Conservation (phyloP, 129 eudicot genomes). For the Erigeron canadensis region DNA sequence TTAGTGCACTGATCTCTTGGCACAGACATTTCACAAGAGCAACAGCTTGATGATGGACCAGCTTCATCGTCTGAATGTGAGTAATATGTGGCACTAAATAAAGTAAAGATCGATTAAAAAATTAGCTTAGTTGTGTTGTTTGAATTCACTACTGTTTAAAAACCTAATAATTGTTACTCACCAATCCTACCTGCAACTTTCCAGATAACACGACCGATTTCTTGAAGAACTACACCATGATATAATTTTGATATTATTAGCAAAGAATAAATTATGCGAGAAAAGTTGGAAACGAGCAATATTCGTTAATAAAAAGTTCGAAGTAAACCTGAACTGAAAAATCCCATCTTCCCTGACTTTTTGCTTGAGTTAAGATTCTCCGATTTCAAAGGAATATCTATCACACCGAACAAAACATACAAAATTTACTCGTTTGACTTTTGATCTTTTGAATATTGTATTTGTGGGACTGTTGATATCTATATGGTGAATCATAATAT, state of each 20-base stretch:
- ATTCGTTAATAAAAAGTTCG: background rate
- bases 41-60: slow-evolving; percentile 37
- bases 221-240: slow-evolving; percentile 26
- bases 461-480: background rate
- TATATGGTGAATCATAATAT: too few species aligned
- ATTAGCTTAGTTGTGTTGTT: slow-evolving; percentile 14
- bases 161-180: slow-evolving; percentile 7
- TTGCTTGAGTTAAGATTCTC: slow-evolving; percentile 26
- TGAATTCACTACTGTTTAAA: slow-evolving; percentile 7
- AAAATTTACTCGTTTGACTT: background rate
- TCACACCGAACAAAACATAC: slow-evolving; percentile 15
- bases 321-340: slow-evolving; percentile 37
- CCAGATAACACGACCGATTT: slow-evolving; percentile 13
- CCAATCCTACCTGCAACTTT: slow-evolving; percentile 25
- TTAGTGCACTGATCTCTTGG: slow-evolving; percentile 34
- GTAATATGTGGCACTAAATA: slow-evolving; percentile 35
- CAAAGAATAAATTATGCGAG: background rate
- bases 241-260: background rate
- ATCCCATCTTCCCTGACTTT: slow-evolving; percentile 22
- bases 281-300: background rate
- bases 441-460: background rate
- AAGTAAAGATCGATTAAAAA: slow-evolving; percentile 10
- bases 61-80: slow-evolving; percentile 34
- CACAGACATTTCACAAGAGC: slow-evolving; percentile 36
- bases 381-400: slow-evolving; percentile 35